These are phyloP conservation scores for Immersiporthe knoxdaviesiana DNA, from an alignment of 2,329 filamentous ascomycete genomes.

Conservation along the genomic window DNA sequence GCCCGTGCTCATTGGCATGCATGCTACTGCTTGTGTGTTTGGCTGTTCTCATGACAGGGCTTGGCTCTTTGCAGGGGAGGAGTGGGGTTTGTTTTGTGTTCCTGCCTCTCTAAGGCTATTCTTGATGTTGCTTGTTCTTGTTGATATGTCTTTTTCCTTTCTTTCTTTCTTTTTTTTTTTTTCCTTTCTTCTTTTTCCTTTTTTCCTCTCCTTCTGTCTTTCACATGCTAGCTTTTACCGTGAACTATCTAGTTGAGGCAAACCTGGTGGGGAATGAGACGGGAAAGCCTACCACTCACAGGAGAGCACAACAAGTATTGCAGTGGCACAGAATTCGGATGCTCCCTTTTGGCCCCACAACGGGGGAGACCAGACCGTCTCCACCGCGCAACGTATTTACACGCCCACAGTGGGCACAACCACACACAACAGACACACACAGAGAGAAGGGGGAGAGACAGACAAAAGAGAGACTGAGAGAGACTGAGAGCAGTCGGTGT, in stretches of 20 bases:
- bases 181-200: too few species aligned
- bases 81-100: too few species aligned
- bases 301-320: not conserved
- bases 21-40: not conserved
- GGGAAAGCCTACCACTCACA: too few species aligned
- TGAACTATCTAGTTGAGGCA: not conserved
- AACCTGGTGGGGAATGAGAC: not conserved
- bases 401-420: too few species aligned
- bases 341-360: not conserved
- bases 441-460: too few species aligned
- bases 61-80: not conserved
- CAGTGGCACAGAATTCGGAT: not conserved
- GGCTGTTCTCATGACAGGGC: not conserved
- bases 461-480: not conserved
- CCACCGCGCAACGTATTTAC: too few species aligned
- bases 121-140: too few species aligned
- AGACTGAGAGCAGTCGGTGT: not conserved
- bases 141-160: not conserved
- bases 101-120: too few species aligned
- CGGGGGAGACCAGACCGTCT: too few species aligned
- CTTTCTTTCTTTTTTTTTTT: not conserved
- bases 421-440: not conserved
- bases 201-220: too few species aligned
- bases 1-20: not conserved
- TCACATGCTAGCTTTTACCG: too few species aligned